Evolutionary conservation across 2,329 filamentous ascomycete genomes (phyloP), one percentile per base, ranked within the genome.

Genomic region (Aspergillus latus): DNA sequence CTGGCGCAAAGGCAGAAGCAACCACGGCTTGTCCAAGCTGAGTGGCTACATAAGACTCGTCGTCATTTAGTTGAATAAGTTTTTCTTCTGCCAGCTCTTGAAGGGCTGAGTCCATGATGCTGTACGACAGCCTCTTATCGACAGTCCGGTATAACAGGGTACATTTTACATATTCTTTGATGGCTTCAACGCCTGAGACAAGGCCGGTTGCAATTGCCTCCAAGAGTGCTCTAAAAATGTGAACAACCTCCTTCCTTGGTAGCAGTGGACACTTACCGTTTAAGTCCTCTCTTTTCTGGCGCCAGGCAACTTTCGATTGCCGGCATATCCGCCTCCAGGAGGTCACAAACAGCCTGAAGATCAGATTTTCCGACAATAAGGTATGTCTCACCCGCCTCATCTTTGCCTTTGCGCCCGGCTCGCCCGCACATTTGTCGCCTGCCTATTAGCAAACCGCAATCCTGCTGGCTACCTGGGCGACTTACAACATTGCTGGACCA

Each of bases 341-440:
- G 75, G 55, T 88, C 84, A 32, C 88, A 80, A 4, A 91, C 87
- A 13, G 83, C 83, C 65, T 89, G 86, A 10, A 92, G 72, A 62
- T 92, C 89, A 8, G 78, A 72, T 64, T 85, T 82, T 30, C 85
- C 82, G 66, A 88, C 92, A 67, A 88, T 91, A 1, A 92, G 76
- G 68, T 88, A 92, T 1, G 88, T 92, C 73, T 92, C 89, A 2
- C 89, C 89, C 46, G 89, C 76, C 49, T 89, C 87, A 54, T 90
- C 88, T 66, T 90, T 92, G 48, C 89, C 89, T 72, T 91, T 91
- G 52, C 89, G 82, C 6, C 89, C 89, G 16, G 89, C 89, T 58
- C 89, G 82, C 2, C 89, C 89, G 66, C 88, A 83, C 89, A 92
- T 92, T 72, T 92, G 89, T 49, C 88, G 84, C 43, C 79, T 54